Conservation (phyloP, 805 yeast species). For the Kodamaea hsintzibuensis region DNA sequence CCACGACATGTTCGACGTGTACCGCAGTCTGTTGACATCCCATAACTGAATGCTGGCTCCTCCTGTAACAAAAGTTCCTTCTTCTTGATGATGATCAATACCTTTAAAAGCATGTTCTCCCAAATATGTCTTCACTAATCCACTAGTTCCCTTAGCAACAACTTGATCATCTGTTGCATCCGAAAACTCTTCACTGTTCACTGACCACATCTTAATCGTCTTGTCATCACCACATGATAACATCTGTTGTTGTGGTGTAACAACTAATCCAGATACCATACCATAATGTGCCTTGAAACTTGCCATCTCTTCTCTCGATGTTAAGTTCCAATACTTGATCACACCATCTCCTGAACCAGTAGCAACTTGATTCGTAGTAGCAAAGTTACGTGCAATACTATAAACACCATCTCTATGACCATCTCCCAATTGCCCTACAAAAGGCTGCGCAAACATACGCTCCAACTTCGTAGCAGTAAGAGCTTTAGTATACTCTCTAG, state of each 20-base stretch:
- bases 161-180: slow-evolving; percentile 31
- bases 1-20: slow-evolving; percentile 83
- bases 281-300: slow-evolving; percentile 90
- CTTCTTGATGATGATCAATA: slow-evolving; percentile 80
- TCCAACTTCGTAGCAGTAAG: slow-evolving; percentile 93
- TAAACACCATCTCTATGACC: slow-evolving; percentile 97
- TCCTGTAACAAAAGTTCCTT: slow-evolving; percentile 82
- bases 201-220: slow-evolving; percentile 87
- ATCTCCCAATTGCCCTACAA: slow-evolving; percentile 88
- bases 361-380: slow-evolving; percentile 71
- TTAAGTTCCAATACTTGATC: slow-evolving; percentile 89
- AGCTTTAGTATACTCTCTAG: slow-evolving; percentile 94
- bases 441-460: slow-evolving; percentile 97
- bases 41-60: slow-evolving; percentile 90
- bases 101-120: slow-evolving; percentile 86
- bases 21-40: slow-evolving; percentile 81
- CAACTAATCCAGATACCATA: slow-evolving; percentile 77
- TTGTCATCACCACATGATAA: slow-evolving; percentile 91
- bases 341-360: slow-evolving; percentile 96
- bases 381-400: slow-evolving; percentile 75
- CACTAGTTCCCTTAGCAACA: slow-evolving; percentile 39
- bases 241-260: slow-evolving; percentile 60
- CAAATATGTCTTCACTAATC: slow-evolving; percentile 73
- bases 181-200: slow-evolving; percentile 54
- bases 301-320: slow-evolving; percentile 71